Evolutionary conservation across 306 rosid genomes (phyloP).

Genomic region (Comarum palustre): DNA sequence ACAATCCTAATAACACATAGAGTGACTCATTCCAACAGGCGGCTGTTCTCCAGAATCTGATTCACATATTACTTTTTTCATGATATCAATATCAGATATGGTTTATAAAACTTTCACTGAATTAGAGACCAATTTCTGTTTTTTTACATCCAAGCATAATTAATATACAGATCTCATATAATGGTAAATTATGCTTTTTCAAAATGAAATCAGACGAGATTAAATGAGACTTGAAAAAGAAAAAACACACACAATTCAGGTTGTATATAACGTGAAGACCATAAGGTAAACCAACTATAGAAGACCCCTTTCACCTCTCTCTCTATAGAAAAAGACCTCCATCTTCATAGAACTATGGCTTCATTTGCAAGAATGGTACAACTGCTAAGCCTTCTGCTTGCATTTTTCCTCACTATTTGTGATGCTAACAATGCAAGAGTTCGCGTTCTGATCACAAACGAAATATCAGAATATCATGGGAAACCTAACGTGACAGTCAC

Average conservation of each 20-base stretch:
- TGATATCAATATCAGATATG: neutral
- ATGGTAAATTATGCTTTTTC: neutral
- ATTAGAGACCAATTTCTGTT: neutral
- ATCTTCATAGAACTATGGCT: too few species aligned
- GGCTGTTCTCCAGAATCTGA: too few species aligned
- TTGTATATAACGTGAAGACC: neutral
- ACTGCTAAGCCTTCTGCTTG: neutral
- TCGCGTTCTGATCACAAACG: neutral
- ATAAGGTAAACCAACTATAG: neutral
- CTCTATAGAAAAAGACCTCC: neutral
- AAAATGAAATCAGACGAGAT: neutral
- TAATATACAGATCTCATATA: neutral
- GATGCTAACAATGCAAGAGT: neutral
- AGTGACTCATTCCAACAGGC: too few species aligned
- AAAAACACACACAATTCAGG: neutral
- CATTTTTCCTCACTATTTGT: neutral
- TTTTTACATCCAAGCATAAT: neutral
- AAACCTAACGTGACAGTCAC: neutral
- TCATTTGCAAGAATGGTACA: neutral
- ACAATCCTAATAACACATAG: too few species aligned
- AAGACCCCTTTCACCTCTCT: neutral
- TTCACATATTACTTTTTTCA: too few species aligned
- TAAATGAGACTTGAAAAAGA: neutral
- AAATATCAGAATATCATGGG: neutral
- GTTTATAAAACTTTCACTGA: neutral